Evolutionary conservation across 1,284 basidiomycete genomes (phyloP).

Genomic region (Papiliotrema terrestris): DNA sequence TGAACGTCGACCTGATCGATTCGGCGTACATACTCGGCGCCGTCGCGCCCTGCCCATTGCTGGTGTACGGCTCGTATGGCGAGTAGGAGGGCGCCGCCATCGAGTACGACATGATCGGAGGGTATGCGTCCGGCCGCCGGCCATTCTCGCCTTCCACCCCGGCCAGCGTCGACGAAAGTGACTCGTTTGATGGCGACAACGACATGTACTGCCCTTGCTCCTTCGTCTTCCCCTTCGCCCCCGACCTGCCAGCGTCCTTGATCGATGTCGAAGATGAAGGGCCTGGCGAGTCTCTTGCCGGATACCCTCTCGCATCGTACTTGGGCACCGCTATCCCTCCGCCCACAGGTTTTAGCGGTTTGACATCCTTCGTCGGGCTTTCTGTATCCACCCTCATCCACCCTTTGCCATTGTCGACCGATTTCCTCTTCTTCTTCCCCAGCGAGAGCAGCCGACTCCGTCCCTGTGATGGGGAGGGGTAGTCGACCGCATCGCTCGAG

Average conservation of each 20-base stretch:
- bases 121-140: slow-evolving; percentile 9
- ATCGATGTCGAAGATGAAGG: not conserved
- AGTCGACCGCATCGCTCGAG: slow-evolving; percentile 14
- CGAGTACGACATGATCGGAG: slow-evolving; percentile 23
- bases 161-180: slow-evolving; percentile 1
- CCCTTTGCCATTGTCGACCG: slow-evolving; percentile 5
- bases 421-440: slow-evolving; percentile 6
- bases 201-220: too few species aligned
- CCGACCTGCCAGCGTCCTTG: not conserved
- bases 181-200: not conserved
- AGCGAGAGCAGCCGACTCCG: slow-evolving; percentile 1
- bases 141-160: not conserved
- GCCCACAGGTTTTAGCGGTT: not conserved
- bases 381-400: slow-evolving; percentile 14
- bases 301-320: slow-evolving; percentile 32
- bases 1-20: slow-evolving; percentile 16
- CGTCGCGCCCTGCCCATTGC: slow-evolving; percentile 1
- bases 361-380: slow-evolving; percentile 7
- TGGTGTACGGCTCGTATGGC: slow-evolving; percentile 14
- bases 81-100: slow-evolving; percentile 19
- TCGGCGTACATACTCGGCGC: slow-evolving; percentile 23
- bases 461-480: slow-evolving; percentile 23
- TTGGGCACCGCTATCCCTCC: slow-evolving; percentile 10
- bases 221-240: not conserved
- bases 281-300: slow-evolving; percentile 1